Percentiles rank a stretch among this genome's conserved stretches.
Conservation (phyloP, 2,329 filamentous ascomycete genomes). For the Penicillium crustosum region DNA sequence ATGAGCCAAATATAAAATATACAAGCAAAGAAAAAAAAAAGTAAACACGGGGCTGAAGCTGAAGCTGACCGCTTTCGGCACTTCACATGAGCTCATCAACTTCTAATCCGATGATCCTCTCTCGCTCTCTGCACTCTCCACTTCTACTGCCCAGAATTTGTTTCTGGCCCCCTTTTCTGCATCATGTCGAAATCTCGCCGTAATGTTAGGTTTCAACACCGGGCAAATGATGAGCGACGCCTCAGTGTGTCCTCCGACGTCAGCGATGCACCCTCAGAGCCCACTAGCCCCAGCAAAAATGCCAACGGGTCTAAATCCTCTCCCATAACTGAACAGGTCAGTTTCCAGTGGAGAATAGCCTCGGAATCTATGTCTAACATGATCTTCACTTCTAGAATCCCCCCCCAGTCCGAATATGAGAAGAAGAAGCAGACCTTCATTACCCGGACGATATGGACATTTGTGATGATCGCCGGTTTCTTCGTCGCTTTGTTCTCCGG, state of each 20-base stretch:
- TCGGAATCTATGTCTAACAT: slow-evolving; percentile 5
- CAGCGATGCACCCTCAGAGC: slow-evolving; percentile 53
- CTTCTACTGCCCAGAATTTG: slow-evolving; percentile 16
- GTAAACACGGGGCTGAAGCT: slow-evolving; percentile 6
- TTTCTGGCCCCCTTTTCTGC: slow-evolving; percentile 17
- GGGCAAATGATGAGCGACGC: slow-evolving; percentile 49
- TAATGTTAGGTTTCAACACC: slow-evolving; percentile 62
- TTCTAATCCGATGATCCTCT: slow-evolving; percentile 22
- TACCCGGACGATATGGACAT: slow-evolving; percentile 93
- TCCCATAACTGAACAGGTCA: slow-evolving; percentile 39
- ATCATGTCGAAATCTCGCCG: slow-evolving; percentile 56
- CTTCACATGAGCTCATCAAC: slow-evolving; percentile 36
- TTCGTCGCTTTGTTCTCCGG: slow-evolving; percentile 91
- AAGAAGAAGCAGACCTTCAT: slow-evolving; percentile 99
- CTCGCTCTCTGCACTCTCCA: slow-evolving; percentile 19
- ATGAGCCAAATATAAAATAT: neutral
- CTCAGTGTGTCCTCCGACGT: slow-evolving; percentile 54
- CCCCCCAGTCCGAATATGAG: slow-evolving; percentile 71
- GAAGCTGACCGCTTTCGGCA: slow-evolving; percentile 29
- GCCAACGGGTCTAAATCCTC: slow-evolving; percentile 40
- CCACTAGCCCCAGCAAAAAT: slow-evolving; percentile 52
- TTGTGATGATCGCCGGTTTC: slow-evolving; percentile 95
- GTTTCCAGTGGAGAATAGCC: neutral
- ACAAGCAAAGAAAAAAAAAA: neutral
- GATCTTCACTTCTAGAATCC: slow-evolving; percentile 30